A percentile compares a stretch with the other conserved stretches of the same genome.
phyloP scores from a whole-genome alignment of 257 asterid genomes.

The Solanum medicagineum region DNA sequence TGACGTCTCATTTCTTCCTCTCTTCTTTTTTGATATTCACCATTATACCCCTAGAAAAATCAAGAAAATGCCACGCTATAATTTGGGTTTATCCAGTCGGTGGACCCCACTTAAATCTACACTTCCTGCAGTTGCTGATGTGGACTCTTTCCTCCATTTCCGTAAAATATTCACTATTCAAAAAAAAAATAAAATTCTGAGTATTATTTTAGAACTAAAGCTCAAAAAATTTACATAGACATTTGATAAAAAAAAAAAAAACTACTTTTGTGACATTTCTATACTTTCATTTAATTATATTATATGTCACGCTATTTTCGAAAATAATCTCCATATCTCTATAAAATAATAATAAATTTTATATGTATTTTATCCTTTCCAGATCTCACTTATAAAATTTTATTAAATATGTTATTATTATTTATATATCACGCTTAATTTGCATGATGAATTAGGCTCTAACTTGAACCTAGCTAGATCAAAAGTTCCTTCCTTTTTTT shows the following conservation, averaged over 20 bases:
- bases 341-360: no score
- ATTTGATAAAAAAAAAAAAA: background rate
- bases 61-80: background rate
- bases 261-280: background rate
- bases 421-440: background rate
- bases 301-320: no score
- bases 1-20: background rate
- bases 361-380: no score
- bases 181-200: no score
- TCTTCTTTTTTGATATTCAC: background rate
- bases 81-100: background rate
- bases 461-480: no score
- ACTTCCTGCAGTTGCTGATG: background rate
- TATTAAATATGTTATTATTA: no score
- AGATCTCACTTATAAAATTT: no score
- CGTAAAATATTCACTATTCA: background rate
- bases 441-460: background rate
- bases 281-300: no score
- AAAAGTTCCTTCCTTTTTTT: background rate
- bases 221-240: background rate
- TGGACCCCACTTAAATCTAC: background rate
- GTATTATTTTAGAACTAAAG: background rate
- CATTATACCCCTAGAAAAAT: background rate
- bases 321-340: no score
- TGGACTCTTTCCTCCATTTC: background rate